Conservation (phyloP, 1,284 basidiomycete genomes). For the Apiotrichum montevideense region DNA sequence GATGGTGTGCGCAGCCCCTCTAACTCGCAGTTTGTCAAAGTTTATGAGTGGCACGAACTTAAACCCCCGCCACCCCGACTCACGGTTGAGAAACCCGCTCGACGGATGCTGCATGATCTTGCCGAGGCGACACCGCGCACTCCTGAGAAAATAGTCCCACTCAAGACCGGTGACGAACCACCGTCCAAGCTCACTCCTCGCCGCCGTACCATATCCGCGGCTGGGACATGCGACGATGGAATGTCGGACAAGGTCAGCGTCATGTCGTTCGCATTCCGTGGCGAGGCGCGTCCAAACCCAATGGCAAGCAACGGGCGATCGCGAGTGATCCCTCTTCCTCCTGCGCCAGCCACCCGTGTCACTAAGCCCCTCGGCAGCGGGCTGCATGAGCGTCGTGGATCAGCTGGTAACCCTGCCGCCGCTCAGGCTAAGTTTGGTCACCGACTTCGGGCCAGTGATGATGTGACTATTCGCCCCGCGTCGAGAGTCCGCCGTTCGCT, state of each 20-base stretch:
- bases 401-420: conserved; percentile 19
- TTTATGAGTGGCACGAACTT: conserved; percentile 65
- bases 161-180: conserved; percentile 8
- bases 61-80: neutral
- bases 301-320: neutral
- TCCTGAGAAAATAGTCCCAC: conserved; percentile 3
- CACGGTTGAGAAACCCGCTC: neutral
- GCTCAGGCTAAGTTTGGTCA: conserved; percentile 42
- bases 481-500: conserved; percentile 20
- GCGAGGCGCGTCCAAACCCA: conserved; percentile 11
- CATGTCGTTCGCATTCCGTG: conserved; percentile 40
- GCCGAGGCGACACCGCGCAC: conserved; percentile 5
- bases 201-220: conserved; percentile 1
- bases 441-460: conserved; percentile 28
- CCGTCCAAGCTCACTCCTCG: conserved; percentile 5
- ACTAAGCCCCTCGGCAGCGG: conserved; percentile 2
- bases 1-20: neutral
- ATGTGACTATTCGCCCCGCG: conserved; percentile 14
- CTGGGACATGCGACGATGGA: conserved; percentile 5
- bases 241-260: conserved; percentile 32
- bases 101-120: conserved; percentile 8
- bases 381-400: conserved; percentile 13
- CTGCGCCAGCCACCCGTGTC: neutral
- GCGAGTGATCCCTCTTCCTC: neutral
- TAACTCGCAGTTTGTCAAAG: conserved; percentile 51